A percentile compares a stretch with the other conserved stretches of the same genome.
Evolutionary conservation across 1,139 yeast genomes (phyloP).

Genomic region (Nakaseomyces uthaithaninus): DNA sequence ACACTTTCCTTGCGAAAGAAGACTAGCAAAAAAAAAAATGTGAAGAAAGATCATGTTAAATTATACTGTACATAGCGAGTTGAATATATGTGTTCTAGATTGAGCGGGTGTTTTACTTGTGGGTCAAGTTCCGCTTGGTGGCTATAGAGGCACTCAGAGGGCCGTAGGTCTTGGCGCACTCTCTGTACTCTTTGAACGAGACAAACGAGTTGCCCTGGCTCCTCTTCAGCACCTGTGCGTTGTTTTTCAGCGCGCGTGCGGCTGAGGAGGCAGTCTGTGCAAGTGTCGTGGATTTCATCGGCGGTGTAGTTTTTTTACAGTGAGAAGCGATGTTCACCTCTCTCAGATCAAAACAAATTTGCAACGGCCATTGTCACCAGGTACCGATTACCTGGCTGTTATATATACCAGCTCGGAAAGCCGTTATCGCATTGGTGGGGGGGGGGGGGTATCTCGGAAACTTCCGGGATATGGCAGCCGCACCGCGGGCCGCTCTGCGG

Average conservation of each 20-base stretch:
- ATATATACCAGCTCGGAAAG: too few species aligned
- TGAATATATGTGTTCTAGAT: not conserved
- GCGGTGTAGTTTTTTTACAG: too few species aligned
- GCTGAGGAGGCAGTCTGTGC: conserved; percentile 6
- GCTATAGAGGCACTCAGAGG: conserved; percentile 25
- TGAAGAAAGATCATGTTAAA: too few species aligned
- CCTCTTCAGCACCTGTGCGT: conserved; percentile 12
- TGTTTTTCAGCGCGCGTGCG: conserved; percentile 2
- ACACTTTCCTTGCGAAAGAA: not conserved
- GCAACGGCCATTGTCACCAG: too few species aligned
- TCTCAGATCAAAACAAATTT: too few species aligned
- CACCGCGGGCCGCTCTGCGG: too few species aligned
- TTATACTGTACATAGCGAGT: too few species aligned
- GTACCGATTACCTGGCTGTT: too few species aligned
- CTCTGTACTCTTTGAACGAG: conserved; percentile 26
- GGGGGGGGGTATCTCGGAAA: too few species aligned
- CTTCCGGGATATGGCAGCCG: too few species aligned
- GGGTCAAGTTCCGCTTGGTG: conserved; percentile 17
- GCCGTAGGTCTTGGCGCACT: conserved; percentile 26
- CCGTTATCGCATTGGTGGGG: too few species aligned
- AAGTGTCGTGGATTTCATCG: conserved; percentile 6
- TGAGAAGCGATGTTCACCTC: too few species aligned
- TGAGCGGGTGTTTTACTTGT: conserved; percentile 8
- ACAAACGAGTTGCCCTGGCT: conserved; percentile 22
- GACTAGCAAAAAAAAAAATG: not conserved